Conservation (phyloP, 2,329 filamentous ascomycete species). For the Penicillium carneum region DNA sequence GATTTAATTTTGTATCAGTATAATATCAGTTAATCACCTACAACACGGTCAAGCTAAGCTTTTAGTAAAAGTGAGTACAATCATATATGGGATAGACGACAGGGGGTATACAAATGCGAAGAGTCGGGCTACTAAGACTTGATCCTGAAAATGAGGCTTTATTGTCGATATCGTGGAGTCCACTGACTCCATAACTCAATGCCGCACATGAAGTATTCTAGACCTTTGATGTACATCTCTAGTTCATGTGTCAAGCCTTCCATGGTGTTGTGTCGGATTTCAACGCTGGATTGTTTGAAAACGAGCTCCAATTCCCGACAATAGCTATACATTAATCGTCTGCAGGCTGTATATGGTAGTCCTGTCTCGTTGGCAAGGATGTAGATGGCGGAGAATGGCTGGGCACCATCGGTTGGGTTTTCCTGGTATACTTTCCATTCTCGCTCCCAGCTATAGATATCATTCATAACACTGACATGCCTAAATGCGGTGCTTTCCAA, state of each 20-base stretch:
- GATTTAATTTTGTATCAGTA: neutral
- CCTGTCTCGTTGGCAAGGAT: constrained; percentile 29
- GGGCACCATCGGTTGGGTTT: constrained; percentile 24
- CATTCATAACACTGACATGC: constrained; percentile 30
- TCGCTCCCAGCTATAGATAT: constrained; percentile 34
- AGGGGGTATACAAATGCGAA: neutral
- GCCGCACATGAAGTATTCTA: constrained; percentile 33
- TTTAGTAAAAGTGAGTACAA: no score
- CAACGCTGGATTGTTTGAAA: constrained; percentile 15
- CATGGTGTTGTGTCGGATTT: constrained; percentile 3
- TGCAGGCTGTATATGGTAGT: constrained; percentile 26
- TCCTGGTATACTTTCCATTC: constrained; percentile 29
- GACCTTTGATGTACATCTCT: constrained; percentile 24
- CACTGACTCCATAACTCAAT: constrained; percentile 32
- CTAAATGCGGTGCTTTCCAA: constrained; percentile 28
- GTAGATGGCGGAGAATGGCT: constrained; percentile 28
- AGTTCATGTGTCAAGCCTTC: constrained; percentile 16
- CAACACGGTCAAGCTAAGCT: no score
- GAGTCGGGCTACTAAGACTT: neutral
- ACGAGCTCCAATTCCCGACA: constrained; percentile 31
- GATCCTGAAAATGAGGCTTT: neutral
- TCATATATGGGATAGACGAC: no score
- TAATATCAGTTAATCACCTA: no score
- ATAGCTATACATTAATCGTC: constrained; percentile 28
- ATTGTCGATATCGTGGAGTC: constrained; percentile 29